Evolutionary conservation across 148 eudicot genomes (phyloP), one percentile per base, ranked within the genome.

Genomic region (Agrostemma githago): DNA sequence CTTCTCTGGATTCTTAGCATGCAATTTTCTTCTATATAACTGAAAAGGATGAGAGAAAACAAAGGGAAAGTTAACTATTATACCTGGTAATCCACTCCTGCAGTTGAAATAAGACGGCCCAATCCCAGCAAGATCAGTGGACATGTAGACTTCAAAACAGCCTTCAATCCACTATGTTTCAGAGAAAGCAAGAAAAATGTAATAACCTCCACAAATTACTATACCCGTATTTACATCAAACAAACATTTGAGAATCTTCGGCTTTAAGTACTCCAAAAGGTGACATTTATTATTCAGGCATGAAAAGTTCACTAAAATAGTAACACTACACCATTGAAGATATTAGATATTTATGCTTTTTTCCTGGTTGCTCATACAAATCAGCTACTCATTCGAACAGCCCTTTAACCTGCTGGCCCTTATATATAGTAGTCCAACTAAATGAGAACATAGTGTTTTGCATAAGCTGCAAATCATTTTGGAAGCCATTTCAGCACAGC

Each of bases 11-110:
- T 6, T 40, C 20, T 65, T 65, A 65, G 16, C 48, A 41, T 40
- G 39, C 48, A 65, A 15, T 39, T 62, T 14, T 66, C 68, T 40
- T 69, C 72, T 20, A 69, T 11, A 44, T 46, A 17, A 46, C 40
- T 9, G 41, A 69, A 48, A 69, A 51, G 59, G 38, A 41, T 68
- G 60, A 26, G 41, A 26, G 21, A 51, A 21, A 34, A 21, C 21
- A 5, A 34, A 53, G 11, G 37, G 5, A 53, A 14, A 21, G 59
- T 51, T 16, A n/a, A 34, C 48, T 58, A 54, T 14, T 60, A 72
- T 67, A 96, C 97, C 96, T 96, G 99, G 89, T 92, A 96, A 82
- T 96, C 89, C 42, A 92, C 89, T 77, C 96, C 88, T 70, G 86
- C 64, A 10, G 97, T 96, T 67, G 87, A 78, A 77, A 88, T 46